These are phyloP conservation scores for Arthrobotrys sinensis DNA, from an alignment of 2,329 filamentous ascomycete species.

Conservation along the genomic window DNA sequence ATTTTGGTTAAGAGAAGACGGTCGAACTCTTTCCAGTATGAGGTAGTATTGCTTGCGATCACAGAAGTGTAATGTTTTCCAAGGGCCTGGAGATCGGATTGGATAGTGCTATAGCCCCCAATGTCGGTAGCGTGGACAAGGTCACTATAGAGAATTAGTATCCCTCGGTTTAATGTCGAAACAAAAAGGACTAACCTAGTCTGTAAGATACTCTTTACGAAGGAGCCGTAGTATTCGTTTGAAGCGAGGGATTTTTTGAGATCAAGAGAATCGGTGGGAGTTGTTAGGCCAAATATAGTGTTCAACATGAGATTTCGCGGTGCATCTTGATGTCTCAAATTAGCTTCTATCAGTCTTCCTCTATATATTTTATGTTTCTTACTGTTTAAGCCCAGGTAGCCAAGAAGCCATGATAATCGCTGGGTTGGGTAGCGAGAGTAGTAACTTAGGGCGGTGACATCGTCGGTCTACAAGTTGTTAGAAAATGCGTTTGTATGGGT, in stretches of 20 bases:
- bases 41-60: constrained; percentile 14
- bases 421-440: constrained; percentile 44
- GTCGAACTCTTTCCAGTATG: constrained; percentile 36
- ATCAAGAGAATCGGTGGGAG: background rate
- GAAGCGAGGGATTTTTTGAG: constrained; percentile 29
- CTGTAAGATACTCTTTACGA: constrained; percentile 16
- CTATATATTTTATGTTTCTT: background rate
- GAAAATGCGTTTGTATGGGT: background rate
- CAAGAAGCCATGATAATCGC: constrained; percentile 9
- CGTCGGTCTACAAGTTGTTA: constrained; percentile 41
- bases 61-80: constrained; percentile 33
- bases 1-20: constrained; percentile 29
- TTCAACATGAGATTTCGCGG: constrained; percentile 11
- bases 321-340: background rate
- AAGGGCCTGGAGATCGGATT: constrained; percentile 35
- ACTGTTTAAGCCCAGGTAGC: constrained; percentile 21
- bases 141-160: constrained; percentile 35
- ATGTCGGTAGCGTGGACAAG: constrained; percentile 43
- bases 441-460: constrained; percentile 38
- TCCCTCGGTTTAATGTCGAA: background rate
- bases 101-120: constrained; percentile 42
- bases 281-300: constrained; percentile 11
- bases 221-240: constrained; percentile 17
- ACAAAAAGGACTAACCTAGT: constrained; percentile 23
- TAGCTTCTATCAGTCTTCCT: background rate